Percentiles rank a stretch among this genome's conserved stretches.
These are phyloP conservation scores for Ustilago cynodontis DNA, from an alignment of 1,284 basidiomycete genomes.

Conservation along the genomic window DNA sequence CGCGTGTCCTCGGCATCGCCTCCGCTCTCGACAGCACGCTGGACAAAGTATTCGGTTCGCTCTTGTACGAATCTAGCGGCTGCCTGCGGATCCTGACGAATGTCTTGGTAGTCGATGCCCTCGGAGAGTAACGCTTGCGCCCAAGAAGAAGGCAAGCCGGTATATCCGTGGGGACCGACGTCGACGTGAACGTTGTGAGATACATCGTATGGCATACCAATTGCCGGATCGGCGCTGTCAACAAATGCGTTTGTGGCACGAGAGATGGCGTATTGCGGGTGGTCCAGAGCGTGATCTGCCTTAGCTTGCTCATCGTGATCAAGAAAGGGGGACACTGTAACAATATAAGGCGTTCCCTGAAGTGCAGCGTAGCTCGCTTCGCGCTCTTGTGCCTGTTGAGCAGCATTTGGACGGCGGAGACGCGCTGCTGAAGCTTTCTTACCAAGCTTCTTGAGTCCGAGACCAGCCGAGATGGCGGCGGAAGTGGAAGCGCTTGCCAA, in stretches of 20 bases:
- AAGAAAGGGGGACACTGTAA: background rate
- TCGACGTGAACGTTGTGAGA: conserved; percentile 63
- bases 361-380: conserved; percentile 30
- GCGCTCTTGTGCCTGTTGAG: conserved; percentile 29
- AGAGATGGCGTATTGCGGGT: conserved; percentile 4
- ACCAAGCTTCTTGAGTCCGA: conserved; percentile 53
- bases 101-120: conserved; percentile 37
- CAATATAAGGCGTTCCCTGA: background rate
- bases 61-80: conserved; percentile 39
- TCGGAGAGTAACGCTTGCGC: conserved; percentile 47
- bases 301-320: background rate
- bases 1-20: conserved; percentile 30
- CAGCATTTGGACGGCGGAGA: conserved; percentile 32
- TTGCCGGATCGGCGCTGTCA: conserved; percentile 49
- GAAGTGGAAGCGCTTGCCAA: conserved; percentile 46
- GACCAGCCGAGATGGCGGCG: conserved; percentile 47
- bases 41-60: conserved; percentile 46
- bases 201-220: conserved; percentile 58
- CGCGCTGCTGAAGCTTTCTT: conserved; percentile 52
- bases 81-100: conserved; percentile 36
- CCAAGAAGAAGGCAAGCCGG: conserved; percentile 57
- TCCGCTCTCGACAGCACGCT: conserved; percentile 41
- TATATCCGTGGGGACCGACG: conserved; percentile 58
- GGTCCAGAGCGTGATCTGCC: background rate
- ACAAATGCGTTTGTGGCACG: conserved; percentile 16